Evolutionary conservation across 1,139 yeast species (phyloP), one percentile per base, ranked within the genome.

Genomic region (Yamadazyma siamensis): DNA sequence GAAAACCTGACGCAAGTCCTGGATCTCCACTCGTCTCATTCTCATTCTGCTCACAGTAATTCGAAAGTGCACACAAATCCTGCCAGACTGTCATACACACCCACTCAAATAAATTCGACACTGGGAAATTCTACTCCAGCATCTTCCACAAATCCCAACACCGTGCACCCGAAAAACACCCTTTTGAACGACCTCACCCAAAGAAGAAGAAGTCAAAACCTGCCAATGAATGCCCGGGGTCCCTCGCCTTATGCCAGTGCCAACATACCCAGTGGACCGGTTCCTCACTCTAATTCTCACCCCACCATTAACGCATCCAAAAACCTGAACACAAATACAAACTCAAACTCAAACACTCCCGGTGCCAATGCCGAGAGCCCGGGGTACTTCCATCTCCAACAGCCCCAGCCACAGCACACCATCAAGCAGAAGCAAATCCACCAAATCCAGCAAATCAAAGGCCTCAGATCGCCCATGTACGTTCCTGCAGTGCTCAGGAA

Each of bases 401-500:
- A 34, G 8, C 20, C 29, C 6, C 33, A 27, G 28, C 16, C 36
- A 20, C 33, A 30, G 22, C 18, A 29, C 20, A 26, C 31, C 5
- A 13, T 29, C 20, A 29, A 30, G 13, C 27, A 25, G 3, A 39
- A 32, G 13, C 31, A 28, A 8, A 38, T 33, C 20, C 42, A 41
- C 23, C 20, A 18, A 8, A 31, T 68, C 23, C 72, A 77, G 47
- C 87, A 80, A 43, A 75, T 81, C 29, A 75, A 75, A 40, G 80
- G 79, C 15, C 86, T 87, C 35, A 75, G 88, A 48, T 80, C 84
- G 46, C 96, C 96, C 5, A 64, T 88, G 65, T 88, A 87, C 51
- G 71, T 84, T 0, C 96, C 97, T 0, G 96, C 96, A 0, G 97
- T 88, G 5, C 64, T 89, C 33, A 68, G 96, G 19, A 77, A 74